Percentiles rank a stretch among this genome's conserved stretches.
phyloP scores from a whole-genome alignment of 129 eudicot genomes.

The Smallanthus sonchifolius region DNA sequence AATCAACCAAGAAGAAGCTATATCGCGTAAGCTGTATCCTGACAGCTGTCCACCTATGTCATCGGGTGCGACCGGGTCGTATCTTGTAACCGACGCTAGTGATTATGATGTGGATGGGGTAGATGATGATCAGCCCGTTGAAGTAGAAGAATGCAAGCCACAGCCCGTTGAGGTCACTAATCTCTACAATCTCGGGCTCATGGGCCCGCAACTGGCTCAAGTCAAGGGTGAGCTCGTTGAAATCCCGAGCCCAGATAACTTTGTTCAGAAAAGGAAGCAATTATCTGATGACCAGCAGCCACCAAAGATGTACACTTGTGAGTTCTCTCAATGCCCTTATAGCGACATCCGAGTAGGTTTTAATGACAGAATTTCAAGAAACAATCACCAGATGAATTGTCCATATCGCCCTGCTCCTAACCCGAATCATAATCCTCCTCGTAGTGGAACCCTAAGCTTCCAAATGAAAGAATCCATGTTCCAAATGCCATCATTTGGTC shows the following conservation, averaged over 20 bases:
- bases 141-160: conserved; percentile 54
- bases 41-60: conserved; percentile 42
- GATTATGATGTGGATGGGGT: conserved; percentile 75
- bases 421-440: conserved; percentile 34
- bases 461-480: conserved; percentile 38
- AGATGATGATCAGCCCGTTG: conserved; percentile 44
- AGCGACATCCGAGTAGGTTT: conserved; percentile 50
- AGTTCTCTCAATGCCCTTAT: conserved; percentile 56
- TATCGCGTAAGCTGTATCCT: conserved; percentile 53
- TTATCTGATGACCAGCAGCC: conserved; percentile 39
- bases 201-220: conserved; percentile 40
- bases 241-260: conserved; percentile 23
- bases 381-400: conserved; percentile 63
- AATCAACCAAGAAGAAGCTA: conserved; percentile 57
- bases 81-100: conserved; percentile 47
- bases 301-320: conserved; percentile 53
- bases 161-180: conserved; percentile 37
- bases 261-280: conserved; percentile 51
- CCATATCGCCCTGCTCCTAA: conserved; percentile 38
- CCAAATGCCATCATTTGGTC: conserved; percentile 31
- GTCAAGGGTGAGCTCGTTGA: conserved; percentile 59
- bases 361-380: conserved; percentile 49
- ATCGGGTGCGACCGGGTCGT: conserved; percentile 38
- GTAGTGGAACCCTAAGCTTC: conserved; percentile 34
- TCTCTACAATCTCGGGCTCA: conserved; percentile 36